Evolutionary conservation across 2,329 filamentous ascomycete species (phyloP), one percentile per base, ranked within the genome.

Genomic region (Diplodia scrobiculata): DNA sequence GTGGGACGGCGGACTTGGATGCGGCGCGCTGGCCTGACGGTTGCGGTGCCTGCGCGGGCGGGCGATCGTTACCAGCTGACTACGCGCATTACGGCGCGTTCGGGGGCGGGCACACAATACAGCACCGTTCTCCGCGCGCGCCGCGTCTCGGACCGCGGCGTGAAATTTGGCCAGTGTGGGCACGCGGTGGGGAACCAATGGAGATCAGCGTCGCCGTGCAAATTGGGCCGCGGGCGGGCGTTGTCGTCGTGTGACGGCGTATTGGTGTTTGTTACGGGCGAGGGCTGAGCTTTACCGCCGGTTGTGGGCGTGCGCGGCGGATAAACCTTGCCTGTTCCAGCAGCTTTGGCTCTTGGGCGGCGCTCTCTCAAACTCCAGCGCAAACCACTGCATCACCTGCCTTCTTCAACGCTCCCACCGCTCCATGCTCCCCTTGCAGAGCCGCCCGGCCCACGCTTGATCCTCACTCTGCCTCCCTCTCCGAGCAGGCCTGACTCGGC

Each of bases 381-480:
- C 58, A 62, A 62, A 62, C 58, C 38, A 59, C 54, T 45, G 52
- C 52, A 55, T 55, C 54, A 58, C 36, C 54, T 41, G 38, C 55
- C 45, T 32, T 48, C 55, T 50, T 50, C 58, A 32, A 50, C 58
- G 41, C 45, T 21, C 58, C 58, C 29, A 48, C 38, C 58, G 45
- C 41, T 62, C 58, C 58, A 62, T 62, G 58, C 41, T 62, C 58
- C 36, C 38, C 36, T 50, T 50, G 58, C 58, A 51, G 45, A 62
- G 58, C 58, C 38, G 58, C 58, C 41, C 45, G 58, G 58, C 58
- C 58, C 58, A 62, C 58, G 45, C 58, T 50, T 50, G 55, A 60
- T 60, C 55, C 55, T 47, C 55, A 29, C 55, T 32, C 55, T 60
- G 55, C 55, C 29, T 62, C 58, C 45, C 29, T 45, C 58, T 34